Evolutionary conservation across 2,329 filamentous ascomycete species (phyloP), one percentile per base, ranked within the genome.

Genomic region (Colletotrichum paranaense): DNA sequence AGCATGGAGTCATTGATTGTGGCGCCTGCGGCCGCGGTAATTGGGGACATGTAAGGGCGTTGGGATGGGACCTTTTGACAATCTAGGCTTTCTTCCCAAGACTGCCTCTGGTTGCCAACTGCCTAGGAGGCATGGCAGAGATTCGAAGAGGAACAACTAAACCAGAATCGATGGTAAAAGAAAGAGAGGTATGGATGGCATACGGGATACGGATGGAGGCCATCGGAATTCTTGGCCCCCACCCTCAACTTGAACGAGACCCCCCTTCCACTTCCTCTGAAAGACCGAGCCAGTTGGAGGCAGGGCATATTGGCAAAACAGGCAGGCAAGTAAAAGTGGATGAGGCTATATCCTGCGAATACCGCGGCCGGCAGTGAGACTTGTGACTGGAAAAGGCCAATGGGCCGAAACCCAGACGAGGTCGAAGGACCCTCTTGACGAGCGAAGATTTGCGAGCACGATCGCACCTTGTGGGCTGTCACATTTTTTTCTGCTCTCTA

Each of bases 391-490:
- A 65, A 69, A 22, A 12, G 42, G 59, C 26, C 28, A 64, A 64
- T 64, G 59, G 66, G 42, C 59, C 66, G 60, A 46, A 46, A 62
- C 32, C 11, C 19, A 60, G 55, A 68, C 42, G 19, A 56, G 65
- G 59, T 32, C 30, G 53, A n/a, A 16, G 42, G 14, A 5, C 35
- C 35, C 46, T 46, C 49, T 7, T 38, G 28, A n/a, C 52, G 65
- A 63, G 32, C 65, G 69, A 53, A 72, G 69, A 68, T 72, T 72
- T 68, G 69, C 69, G 69, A 72, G 69, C 42, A 46, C 42, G 42
- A 72, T 68, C 53, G 65, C 53, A 46, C 46, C 46, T 46, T 53
- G 53, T 55, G 69, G 69, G 65, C 69, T 64, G 42, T 68, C 65
- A 63, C 59, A 67, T 62, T 72, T 58, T 32, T 11, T 32, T 52